Evolutionary conservation across 306 rosid genomes (phyloP).

Genomic region (Dalbergia oliveri): DNA sequence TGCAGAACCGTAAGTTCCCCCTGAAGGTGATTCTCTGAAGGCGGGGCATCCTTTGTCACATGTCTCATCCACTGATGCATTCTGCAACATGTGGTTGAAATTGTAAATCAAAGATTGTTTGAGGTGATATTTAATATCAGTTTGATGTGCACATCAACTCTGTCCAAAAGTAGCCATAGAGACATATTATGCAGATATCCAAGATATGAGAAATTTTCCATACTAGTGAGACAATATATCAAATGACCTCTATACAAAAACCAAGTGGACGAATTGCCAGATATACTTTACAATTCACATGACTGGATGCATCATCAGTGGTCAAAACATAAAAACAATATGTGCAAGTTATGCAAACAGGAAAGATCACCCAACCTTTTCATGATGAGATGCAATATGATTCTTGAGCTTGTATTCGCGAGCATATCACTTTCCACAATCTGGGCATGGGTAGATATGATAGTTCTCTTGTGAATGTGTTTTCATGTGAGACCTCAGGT

Average conservation of each 20-base stretch:
- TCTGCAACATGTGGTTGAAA: constrained; percentile 58
- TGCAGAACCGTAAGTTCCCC: constrained; percentile 74
- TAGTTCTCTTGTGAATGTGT: constrained; percentile 98
- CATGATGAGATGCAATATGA: constrained; percentile 88
- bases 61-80: constrained; percentile 61
- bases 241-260: neutral
- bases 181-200: neutral
- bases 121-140: neutral
- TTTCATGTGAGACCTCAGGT: constrained; percentile 95
- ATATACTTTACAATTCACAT: neutral
- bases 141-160: neutral
- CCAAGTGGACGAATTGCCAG: constrained; percentile 16
- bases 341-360: neutral
- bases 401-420: constrained; percentile 97
- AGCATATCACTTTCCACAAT: constrained; percentile 97
- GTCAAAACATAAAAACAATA: neutral
- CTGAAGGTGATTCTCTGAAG: constrained; percentile 75
- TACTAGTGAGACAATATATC: constrained; percentile 5
- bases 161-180: too few species aligned
- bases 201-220: constrained; percentile 4
- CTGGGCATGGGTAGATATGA: constrained; percentile 88
- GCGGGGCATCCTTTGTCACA: constrained; percentile 71
- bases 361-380: constrained; percentile 69
- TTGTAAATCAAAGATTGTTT: constrained; percentile 20
- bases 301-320: constrained; percentile 17